Conservation (phyloP, 1,284 basidiomycete genomes). For the Hymenochaete sp. region DNA sequence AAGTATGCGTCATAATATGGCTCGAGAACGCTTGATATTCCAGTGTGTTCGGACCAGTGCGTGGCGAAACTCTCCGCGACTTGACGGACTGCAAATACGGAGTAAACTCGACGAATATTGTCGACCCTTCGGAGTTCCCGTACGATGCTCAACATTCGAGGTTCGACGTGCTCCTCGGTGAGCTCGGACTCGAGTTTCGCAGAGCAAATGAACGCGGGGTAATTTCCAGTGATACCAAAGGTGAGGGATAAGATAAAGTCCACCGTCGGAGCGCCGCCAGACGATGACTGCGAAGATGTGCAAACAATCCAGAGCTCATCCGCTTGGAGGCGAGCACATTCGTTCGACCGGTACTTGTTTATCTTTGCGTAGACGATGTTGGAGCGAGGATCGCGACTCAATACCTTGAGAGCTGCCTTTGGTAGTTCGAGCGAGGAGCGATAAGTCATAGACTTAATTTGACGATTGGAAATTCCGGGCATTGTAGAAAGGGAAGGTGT, state of each 20-base stretch:
- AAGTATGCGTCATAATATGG: constrained; percentile 59
- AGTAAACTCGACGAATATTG: constrained; percentile 42
- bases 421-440: constrained; percentile 5
- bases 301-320: constrained; percentile 17
- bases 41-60: constrained; percentile 39
- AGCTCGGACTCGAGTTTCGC: constrained; percentile 29
- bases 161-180: constrained; percentile 27
- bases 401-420: neutral
- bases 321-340: too few species aligned
- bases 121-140: constrained; percentile 4
- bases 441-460: neutral
- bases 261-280: constrained; percentile 5
- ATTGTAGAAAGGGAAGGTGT: neutral
- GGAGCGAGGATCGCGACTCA: constrained; percentile 11
- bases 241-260: constrained; percentile 24
- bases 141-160: constrained; percentile 29
- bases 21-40: constrained; percentile 29
- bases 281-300: neutral
- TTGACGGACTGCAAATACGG: constrained; percentile 49
- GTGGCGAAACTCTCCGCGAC: constrained; percentile 41
- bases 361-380: constrained; percentile 12
- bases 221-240: constrained; percentile 20
- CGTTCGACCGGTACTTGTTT: constrained; percentile 8
- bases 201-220: constrained; percentile 46
- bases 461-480: constrained; percentile 9